Evolutionary conservation across 495 filamentous ascomycete genomes (phyloP).

Genomic region (Neurospora discreta): DNA sequence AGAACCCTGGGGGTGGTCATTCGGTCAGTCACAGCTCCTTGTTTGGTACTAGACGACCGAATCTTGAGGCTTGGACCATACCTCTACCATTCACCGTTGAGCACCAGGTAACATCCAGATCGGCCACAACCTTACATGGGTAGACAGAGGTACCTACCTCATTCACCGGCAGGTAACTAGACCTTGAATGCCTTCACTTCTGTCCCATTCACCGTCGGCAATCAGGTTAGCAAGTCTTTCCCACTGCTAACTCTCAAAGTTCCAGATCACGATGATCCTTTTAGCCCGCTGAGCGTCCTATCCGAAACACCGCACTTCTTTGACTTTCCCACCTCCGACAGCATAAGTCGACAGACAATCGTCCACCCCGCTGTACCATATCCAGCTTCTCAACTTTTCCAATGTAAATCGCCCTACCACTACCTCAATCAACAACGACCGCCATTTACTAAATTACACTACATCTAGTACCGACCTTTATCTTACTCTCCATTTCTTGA

Average conservation of each 20-base stretch:
- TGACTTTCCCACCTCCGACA: too few species aligned
- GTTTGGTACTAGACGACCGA: too few species aligned
- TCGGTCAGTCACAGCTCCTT: too few species aligned
- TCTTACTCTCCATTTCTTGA: not conserved
- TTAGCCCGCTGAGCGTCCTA: not conserved
- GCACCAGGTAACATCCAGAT: not conserved
- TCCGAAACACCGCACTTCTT: not conserved
- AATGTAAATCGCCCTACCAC: not conserved
- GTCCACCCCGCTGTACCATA: not conserved
- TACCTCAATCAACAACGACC: not conserved
- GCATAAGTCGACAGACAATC: too few species aligned
- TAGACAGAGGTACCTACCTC: too few species aligned
- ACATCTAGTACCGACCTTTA: not conserved
- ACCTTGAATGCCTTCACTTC: not conserved
- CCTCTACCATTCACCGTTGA: not conserved
- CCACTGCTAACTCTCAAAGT: not conserved
- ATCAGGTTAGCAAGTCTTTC: not conserved
- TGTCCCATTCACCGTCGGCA: not conserved
- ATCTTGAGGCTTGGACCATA: too few species aligned
- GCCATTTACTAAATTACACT: too few species aligned
- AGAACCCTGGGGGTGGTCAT: too few species aligned
- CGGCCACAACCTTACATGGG: not conserved
- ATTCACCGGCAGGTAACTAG: not conserved
- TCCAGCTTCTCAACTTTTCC: not conserved
- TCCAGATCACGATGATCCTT: too few species aligned